Percentiles rank a stretch among this genome's conserved stretches.
These are phyloP conservation scores for Penicillium sp. DNA, from an alignment of 2,329 filamentous ascomycete genomes.

Conservation along the genomic window DNA sequence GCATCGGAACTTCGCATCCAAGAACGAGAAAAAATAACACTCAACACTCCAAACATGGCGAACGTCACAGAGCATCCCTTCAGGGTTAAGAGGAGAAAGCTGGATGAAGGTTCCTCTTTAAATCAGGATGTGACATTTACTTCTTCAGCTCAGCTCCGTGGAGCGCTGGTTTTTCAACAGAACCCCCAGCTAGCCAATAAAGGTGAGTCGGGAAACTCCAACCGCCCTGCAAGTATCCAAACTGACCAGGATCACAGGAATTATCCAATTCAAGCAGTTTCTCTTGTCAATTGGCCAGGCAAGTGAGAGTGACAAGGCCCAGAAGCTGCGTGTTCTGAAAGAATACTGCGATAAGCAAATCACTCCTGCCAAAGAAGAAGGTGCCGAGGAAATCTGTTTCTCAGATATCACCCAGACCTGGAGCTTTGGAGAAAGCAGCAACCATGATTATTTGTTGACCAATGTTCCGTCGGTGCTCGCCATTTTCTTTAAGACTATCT, in stretches of 20 bases:
- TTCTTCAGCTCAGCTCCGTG: slow-evolving; percentile 64
- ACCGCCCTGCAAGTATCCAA: background rate
- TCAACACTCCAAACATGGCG: slow-evolving; percentile 27
- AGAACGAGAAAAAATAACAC: slow-evolving; percentile 19
- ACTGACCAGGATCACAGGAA: slow-evolving; percentile 29
- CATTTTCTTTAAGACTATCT: slow-evolving; percentile 75
- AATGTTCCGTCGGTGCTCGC: slow-evolving; percentile 78
- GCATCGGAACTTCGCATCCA: slow-evolving; percentile 22
- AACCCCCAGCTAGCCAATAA: slow-evolving; percentile 59
- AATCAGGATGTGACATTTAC: slow-evolving; percentile 29
- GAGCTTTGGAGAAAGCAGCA: slow-evolving; percentile 76
- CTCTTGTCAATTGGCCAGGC: slow-evolving; percentile 39
- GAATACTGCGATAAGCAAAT: slow-evolving; percentile 56
- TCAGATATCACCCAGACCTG: slow-evolving; percentile 83
- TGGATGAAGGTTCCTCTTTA: slow-evolving; percentile 28
- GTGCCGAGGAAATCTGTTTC: slow-evolving; percentile 65
- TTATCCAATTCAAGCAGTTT: slow-evolving; percentile 47
- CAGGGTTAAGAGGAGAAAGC: slow-evolving; percentile 41
- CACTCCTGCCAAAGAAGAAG: slow-evolving; percentile 46
- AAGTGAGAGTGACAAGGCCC: slow-evolving; percentile 35
- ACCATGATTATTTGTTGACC: slow-evolving; percentile 78
- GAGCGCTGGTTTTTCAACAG: slow-evolving; percentile 69
- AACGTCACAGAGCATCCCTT: slow-evolving; percentile 34
- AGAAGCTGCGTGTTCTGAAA: slow-evolving; percentile 46
- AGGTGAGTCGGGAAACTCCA: slow-evolving; percentile 58